phyloP scores from a whole-genome alignment of 2,329 filamentous ascomycete genomes.

The Pochonia chlamydosporia region DNA sequence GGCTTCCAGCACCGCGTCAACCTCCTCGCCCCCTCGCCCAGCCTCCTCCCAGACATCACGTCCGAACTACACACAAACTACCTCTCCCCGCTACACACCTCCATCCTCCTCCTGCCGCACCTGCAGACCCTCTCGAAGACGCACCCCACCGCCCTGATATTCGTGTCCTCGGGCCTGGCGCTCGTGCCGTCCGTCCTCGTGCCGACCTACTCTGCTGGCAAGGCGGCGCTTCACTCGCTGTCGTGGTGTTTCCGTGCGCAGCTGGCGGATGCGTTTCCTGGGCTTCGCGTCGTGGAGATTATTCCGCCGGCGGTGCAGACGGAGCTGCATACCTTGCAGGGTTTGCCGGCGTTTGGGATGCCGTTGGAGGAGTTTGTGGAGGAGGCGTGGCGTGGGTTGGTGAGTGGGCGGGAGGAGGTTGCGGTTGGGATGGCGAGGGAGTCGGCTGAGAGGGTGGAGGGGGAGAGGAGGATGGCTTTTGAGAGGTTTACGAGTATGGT shows the following conservation, averaged over 20 bases:
- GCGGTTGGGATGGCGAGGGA: too few relatives aligned
- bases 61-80: conserved; percentile 15
- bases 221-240: conserved; percentile 17
- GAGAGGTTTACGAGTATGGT: too few relatives aligned
- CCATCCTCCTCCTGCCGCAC: conserved; percentile 14
- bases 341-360: conserved; percentile 20
- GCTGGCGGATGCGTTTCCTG: conserved; percentile 7
- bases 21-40: conserved; percentile 9
- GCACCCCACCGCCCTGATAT: conserved; percentile 8
- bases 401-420: conserved; percentile 31
- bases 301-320: conserved; percentile 16
- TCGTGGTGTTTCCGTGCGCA: conserved; percentile 12
- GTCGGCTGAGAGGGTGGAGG: too few relatives aligned
- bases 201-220: conserved; percentile 14
- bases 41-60: conserved; percentile 20
- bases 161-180: conserved; percentile 14
- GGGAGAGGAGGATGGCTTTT: too few relatives aligned
- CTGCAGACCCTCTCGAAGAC: conserved; percentile 10
- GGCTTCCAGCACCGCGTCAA: conserved; percentile 41
- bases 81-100: conserved; percentile 14
- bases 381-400: conserved; percentile 37
- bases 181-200: conserved; percentile 9
- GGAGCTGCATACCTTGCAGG: conserved; percentile 11
- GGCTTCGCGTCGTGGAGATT: conserved; percentile 14
- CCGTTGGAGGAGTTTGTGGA: conserved; percentile 33